These are phyloP conservation scores for Cymbopogon citratus DNA, from an alignment of 176 grass and related monocot genomes.

Conservation along the genomic window DNA sequence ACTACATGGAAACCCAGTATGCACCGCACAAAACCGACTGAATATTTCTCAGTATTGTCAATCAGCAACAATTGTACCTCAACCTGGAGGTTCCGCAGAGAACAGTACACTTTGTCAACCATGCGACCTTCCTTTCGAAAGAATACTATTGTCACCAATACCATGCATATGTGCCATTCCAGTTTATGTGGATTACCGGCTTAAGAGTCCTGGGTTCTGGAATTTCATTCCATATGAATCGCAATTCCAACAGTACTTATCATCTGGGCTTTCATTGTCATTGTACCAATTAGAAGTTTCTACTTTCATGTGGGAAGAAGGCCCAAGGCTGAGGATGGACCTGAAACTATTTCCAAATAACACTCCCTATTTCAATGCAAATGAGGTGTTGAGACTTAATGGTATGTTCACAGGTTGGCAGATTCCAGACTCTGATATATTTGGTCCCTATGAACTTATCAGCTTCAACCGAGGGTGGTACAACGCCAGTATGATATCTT, in stretches of 20 bases:
- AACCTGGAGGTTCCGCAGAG: background rate
- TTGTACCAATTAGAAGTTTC: slow-evolving; percentile 44
- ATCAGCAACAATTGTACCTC: background rate
- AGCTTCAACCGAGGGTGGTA: slow-evolving; percentile 48
- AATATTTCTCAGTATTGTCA: slow-evolving; percentile 50
- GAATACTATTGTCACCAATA: slow-evolving; percentile 25
- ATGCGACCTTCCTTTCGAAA: slow-evolving; percentile 39
- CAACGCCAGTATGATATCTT: slow-evolving; percentile 35
- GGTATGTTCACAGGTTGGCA: slow-evolving; percentile 62
- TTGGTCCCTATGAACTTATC: slow-evolving; percentile 76
- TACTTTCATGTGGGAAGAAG: slow-evolving; percentile 60
- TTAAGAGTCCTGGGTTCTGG: slow-evolving; percentile 74
- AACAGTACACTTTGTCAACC: slow-evolving; percentile 14
- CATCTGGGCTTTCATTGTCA: slow-evolving; percentile 37
- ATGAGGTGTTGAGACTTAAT: slow-evolving; percentile 48
- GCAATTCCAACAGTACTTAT: slow-evolving; percentile 51
- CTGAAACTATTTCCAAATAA: slow-evolving; percentile 57
- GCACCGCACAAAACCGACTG: slow-evolving; percentile 30
- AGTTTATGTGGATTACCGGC: slow-evolving; percentile 50
- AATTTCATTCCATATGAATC: slow-evolving; percentile 43
- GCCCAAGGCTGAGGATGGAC: slow-evolving; percentile 57
- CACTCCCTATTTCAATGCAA: slow-evolving; percentile 15
- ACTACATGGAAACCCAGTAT: slow-evolving; percentile 67
- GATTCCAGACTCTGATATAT: slow-evolving; percentile 59
- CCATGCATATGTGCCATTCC: slow-evolving; percentile 35